A percentile compares a stretch with the other conserved stretches of the same genome.
These are phyloP conservation scores for Trichoderma sp. DNA, from an alignment of 2,329 filamentous ascomycete genomes.

Conservation along the genomic window DNA sequence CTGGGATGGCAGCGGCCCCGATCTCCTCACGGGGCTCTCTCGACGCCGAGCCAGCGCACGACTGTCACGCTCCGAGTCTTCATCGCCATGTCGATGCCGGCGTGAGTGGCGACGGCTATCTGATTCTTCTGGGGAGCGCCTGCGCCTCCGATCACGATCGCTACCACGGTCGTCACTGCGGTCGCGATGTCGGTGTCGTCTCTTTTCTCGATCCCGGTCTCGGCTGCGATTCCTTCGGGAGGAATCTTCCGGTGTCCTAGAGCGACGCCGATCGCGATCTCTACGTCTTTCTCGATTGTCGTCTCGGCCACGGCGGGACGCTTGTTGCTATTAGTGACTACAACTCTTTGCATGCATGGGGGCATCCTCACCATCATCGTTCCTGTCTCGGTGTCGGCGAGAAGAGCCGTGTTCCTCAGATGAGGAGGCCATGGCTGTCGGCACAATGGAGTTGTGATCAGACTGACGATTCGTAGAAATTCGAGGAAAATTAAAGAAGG, in stretches of 20 bases:
- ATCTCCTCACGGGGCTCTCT: conserved; percentile 29
- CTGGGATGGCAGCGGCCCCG: conserved; percentile 58
- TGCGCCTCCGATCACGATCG: conserved; percentile 29
- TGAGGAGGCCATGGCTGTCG: conserved; percentile 28
- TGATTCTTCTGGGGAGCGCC: conserved; percentile 34
- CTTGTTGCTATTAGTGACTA: conserved; percentile 23
- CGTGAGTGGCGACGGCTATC: conserved; percentile 26
- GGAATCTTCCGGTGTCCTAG: conserved; percentile 32
- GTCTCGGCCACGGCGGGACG: conserved; percentile 24
- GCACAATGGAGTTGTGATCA: background rate
- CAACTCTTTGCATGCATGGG: conserved; percentile 24
- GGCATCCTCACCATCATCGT: conserved; percentile 2
- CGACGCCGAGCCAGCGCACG: conserved; percentile 20
- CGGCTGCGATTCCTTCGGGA: conserved; percentile 19
- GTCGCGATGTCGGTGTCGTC: conserved; percentile 24
- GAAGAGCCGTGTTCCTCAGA: conserved; percentile 26
- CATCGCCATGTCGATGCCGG: conserved; percentile 17
- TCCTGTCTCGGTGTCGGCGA: conserved; percentile 13
- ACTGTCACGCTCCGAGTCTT: conserved; percentile 24
- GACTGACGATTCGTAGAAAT: background rate
- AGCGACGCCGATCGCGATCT: conserved; percentile 33
- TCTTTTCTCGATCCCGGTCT: background rate
- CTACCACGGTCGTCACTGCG: conserved; percentile 28
- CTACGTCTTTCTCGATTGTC: conserved; percentile 27
- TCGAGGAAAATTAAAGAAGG: background rate